Base-by-base conservation (phyloP, 2,329 filamentous ascomycete genomes). In the Xylariaceae sp. region DNA sequence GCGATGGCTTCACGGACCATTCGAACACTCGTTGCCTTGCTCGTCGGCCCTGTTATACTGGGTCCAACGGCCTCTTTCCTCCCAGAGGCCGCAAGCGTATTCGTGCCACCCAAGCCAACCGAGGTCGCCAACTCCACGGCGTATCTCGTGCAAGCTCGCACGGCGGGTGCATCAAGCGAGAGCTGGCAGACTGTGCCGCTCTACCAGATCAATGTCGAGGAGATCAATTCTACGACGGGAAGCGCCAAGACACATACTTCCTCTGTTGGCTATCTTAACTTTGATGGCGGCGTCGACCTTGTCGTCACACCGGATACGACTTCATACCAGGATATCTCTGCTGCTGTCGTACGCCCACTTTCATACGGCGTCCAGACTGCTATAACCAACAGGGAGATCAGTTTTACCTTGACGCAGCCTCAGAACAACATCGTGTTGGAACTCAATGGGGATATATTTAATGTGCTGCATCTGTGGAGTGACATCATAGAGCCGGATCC, bases 31-130 rank as follows among this genome's bases (percentile, higher is more conserved):
- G n/a, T n/a, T n/a, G n/a, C n/a, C n/a, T n/a, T n/a, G n/a, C 62
- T 33, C n/a, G n/a, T n/a, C n/a, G n/a, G n/a, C n/a, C n/a, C 66
- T 65, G 37, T 68, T 68, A 48, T 54, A 65, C 30, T 49, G 41
- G 4, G 36, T 4, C 0, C 65, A 64, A 1, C 65, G 57, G 4
- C 56, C 63, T 29, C 9, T 29, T 9, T 9, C 28, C 9, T 29
- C 28, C 28, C n/a, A 9, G 28, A n/a, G 28, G 28, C 28, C 28
- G 28, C 28, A 9, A n/a, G n/a, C n/a, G 9, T 29, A 29, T 9
- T 29, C 9, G 28, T 29, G 28, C 28, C 28, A 9, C 9, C 28
- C 28, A 29, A n/a, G 28, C 28, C 28, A 9, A n/a, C 9, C n/a
- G 28, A 29, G 9, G 28, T n/a, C 28, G 9, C 9, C 9, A n/a